Percentiles rank a stretch among this genome's conserved stretches.
These are phyloP conservation scores for Amborella trichopoda DNA, from an alignment of 164 flowering plant genomes.

Conservation along the genomic window DNA sequence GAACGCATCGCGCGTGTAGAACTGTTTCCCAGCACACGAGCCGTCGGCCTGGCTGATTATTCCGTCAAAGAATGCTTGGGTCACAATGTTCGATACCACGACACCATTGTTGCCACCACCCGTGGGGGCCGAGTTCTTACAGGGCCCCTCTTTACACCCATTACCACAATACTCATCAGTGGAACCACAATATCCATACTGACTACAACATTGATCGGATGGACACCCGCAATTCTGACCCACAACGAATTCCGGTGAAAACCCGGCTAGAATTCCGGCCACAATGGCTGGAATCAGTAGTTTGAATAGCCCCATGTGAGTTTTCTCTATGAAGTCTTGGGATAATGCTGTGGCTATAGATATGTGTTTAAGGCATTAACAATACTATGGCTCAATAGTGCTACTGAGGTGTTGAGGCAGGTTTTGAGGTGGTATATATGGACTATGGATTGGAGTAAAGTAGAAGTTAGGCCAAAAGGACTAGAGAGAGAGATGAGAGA, in stretches of 20 bases:
- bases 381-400: no score
- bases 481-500: no score
- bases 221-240: constrained; percentile 12
- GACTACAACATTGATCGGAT: constrained; percentile 10
- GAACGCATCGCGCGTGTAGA: constrained; percentile 38
- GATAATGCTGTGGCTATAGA: no score
- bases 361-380: no score
- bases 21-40: constrained; percentile 32
- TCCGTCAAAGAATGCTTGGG: constrained; percentile 28
- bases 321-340: no score
- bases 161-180: constrained; percentile 7
- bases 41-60: constrained; percentile 22
- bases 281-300: background rate
- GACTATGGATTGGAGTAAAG: no score
- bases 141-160: constrained; percentile 16
- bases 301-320: no score
- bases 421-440: no score
- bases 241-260: constrained; percentile 1
- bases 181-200: constrained; percentile 9
- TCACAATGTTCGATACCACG: constrained; percentile 22
- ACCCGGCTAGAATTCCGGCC: constrained; percentile 6
- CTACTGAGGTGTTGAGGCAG: no score
- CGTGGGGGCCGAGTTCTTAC: constrained; percentile 7
- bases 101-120: constrained; percentile 11
- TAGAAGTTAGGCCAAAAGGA: no score